Percentiles rank a stretch among this genome's conserved stretches.
Conservation (phyloP, 768 basidiomycete species). For the Tulasnella calospora region DNA sequence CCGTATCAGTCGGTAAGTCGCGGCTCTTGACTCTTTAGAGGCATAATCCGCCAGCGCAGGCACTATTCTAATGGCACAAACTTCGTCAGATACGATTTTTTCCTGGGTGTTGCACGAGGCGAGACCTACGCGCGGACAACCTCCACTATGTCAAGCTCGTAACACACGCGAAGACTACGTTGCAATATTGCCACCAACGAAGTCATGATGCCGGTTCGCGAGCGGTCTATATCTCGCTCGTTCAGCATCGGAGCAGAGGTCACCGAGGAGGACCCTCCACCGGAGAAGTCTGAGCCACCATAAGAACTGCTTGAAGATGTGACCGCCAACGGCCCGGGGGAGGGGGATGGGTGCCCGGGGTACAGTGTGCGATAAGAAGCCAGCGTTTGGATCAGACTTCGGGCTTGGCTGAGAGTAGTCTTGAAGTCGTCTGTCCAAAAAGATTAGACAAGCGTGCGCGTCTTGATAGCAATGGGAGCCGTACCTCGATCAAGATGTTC, state of each 20-base stretch:
- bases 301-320: neutral
- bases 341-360: conserved; percentile 16
- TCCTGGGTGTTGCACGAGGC: conserved; percentile 6
- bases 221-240: conserved; percentile 45
- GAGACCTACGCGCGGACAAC: conserved; percentile 68
- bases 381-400: conserved; percentile 53
- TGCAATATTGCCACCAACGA: conserved; percentile 62
- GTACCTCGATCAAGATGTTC: conserved; percentile 1
- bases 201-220: conserved; percentile 59
- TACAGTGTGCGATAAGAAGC: conserved; percentile 39
- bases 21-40: conserved; percentile 68
- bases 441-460: neutral
- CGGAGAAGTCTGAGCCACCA: conserved; percentile 37
- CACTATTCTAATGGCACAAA: conserved; percentile 53
- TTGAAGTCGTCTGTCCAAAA: conserved; percentile 59
- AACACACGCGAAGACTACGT: conserved; percentile 67
- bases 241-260: conserved; percentile 31
- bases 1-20: conserved; percentile 78
- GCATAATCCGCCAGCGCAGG: conserved; percentile 71
- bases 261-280: conserved; percentile 5
- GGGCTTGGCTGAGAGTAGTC: conserved; percentile 63
- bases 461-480: neutral
- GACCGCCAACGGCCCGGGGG: conserved; percentile 32
- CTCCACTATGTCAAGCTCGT: conserved; percentile 64
- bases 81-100: conserved; percentile 3